A percentile compares a stretch with the other conserved stretches of the same genome.
These are phyloP conservation scores for Raddia distichophylla DNA, from an alignment of 176 grass and related monocot species.

Conservation along the genomic window DNA sequence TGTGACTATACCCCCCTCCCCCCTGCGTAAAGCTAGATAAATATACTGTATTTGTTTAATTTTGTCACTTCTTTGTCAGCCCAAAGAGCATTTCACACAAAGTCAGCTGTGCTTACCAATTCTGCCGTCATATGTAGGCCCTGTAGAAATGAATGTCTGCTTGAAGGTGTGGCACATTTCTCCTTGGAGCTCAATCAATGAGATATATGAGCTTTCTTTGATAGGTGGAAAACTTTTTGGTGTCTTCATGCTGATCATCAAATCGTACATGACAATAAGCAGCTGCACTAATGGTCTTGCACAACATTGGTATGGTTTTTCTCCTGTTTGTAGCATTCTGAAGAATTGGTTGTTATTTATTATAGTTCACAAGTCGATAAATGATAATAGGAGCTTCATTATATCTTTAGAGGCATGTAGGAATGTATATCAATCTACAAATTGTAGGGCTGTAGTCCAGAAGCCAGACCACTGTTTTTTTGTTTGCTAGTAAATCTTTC, in stretches of 20 bases:
- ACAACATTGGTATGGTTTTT: conserved; percentile 7
- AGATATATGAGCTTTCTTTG: not conserved
- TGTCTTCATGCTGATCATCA: conserved; percentile 11
- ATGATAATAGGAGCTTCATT: not conserved
- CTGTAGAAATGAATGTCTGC: conserved; percentile 24
- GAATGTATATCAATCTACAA: conserved; percentile 14
- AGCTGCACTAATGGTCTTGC: not conserved
- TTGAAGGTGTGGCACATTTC: not conserved
- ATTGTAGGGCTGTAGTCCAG: conserved; percentile 12
- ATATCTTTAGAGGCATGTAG: conserved; percentile 5
- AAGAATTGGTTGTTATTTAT: not conserved
- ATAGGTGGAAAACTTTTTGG: not conserved
- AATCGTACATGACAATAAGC: not conserved
- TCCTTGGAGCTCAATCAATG: not conserved
- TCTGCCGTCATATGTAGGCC: conserved; percentile 15
- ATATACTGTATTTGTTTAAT: not conserved
- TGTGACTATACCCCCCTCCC: not conserved
- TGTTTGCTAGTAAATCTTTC: not conserved
- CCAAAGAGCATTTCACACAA: not conserved
- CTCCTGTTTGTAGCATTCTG: not conserved
- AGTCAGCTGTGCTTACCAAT: not conserved
- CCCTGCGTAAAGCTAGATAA: not conserved
- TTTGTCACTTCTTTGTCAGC: not conserved
- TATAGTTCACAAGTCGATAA: not conserved
- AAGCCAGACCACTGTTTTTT: not conserved